Conservation (phyloP, 768 basidiomycete genomes). For the Tricholoma sp. region DNA sequence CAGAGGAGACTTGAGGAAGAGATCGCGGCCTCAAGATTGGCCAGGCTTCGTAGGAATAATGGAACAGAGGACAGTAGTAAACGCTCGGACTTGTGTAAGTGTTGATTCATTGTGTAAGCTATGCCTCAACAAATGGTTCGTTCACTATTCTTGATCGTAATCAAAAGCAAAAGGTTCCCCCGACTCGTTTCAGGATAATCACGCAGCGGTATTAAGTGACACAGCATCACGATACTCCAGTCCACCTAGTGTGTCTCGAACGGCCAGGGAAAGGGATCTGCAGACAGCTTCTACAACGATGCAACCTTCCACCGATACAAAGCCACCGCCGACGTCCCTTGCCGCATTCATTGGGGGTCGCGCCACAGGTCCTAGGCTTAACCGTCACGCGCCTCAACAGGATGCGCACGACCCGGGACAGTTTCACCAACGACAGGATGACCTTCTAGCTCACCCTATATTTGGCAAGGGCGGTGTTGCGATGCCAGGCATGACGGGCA, state of each 20-base stretch:
- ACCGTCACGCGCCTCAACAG: slow-evolving; percentile 65
- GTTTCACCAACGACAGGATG: slow-evolving; percentile 56
- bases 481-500: slow-evolving; percentile 61
- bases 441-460: slow-evolving; percentile 60
- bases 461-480: slow-evolving; percentile 74
- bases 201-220: slow-evolving; percentile 15
- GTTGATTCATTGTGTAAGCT: background rate
- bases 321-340: slow-evolving; percentile 57
- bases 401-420: slow-evolving; percentile 61
- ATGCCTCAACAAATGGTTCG: background rate
- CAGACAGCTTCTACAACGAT: slow-evolving; percentile 5
- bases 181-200: background rate
- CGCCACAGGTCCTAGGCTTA: slow-evolving; percentile 70
- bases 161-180: background rate
- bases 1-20: slow-evolving; percentile 63
- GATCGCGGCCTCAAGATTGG: slow-evolving; percentile 51
- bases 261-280: slow-evolving; percentile 29
- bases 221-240: slow-evolving; percentile 30
- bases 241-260: slow-evolving; percentile 42
- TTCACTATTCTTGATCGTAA: background rate
- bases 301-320: slow-evolving; percentile 17
- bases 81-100: slow-evolving; percentile 46
- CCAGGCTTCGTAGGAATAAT: slow-evolving; percentile 44
- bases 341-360: slow-evolving; percentile 80
- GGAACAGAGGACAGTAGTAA: slow-evolving; percentile 29